Evolutionary conservation across 352 stramenopile species (phyloP), one percentile per base, ranked within the genome.

Genomic region (Pythium chondricola): DNA sequence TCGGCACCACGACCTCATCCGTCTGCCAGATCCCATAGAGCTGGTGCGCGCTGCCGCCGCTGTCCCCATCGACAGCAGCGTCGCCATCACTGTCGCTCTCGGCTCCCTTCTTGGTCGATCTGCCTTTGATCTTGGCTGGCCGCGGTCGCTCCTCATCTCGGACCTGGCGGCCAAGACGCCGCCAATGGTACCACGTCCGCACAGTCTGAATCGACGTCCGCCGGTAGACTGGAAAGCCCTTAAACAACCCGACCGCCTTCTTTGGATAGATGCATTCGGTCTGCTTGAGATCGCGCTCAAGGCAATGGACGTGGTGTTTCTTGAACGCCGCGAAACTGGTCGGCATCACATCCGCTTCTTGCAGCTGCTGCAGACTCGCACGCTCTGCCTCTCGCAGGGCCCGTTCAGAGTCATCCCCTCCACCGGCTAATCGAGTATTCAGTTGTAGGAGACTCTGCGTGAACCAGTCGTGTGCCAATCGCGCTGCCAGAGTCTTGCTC

Each of bases 11-110:
- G 40, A 85, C 74, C 17, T 62, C 66, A 4, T 56, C 59, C 7
- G 85, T 95, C 40, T 95, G 85, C 85, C 85, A 95, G 17, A 60
- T 42, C 5, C 85, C 85, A 45, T 85, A 94, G 21, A 95, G 55
- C 4, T 67, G 37, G 7, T 42, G 45, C 9, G 47, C 43, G 2
- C 16, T 26, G 1, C 18, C 36, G 24, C 18, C 43, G 11, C 18
- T 7, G 16, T 26, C 21, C n/a, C 1, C 10, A 2, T 24, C 26
- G n/a, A 37, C 40, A 6, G 32, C 36, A 0, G 48, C 42, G n/a
- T 47, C 47, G 6, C 35, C 44, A 17, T 51, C 38, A 21, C 52
- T 52, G 3, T 65, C 59, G 9, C 52, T 46, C n/a, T 64, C 58
- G 8, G 29, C 53, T 14, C 27, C 37, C 27, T 17, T 60, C 45